Evolutionary conservation across 495 filamentous ascomycete species (phyloP), one percentile per base, ranked within the genome.

Genomic region (Podospora anserina): DNA sequence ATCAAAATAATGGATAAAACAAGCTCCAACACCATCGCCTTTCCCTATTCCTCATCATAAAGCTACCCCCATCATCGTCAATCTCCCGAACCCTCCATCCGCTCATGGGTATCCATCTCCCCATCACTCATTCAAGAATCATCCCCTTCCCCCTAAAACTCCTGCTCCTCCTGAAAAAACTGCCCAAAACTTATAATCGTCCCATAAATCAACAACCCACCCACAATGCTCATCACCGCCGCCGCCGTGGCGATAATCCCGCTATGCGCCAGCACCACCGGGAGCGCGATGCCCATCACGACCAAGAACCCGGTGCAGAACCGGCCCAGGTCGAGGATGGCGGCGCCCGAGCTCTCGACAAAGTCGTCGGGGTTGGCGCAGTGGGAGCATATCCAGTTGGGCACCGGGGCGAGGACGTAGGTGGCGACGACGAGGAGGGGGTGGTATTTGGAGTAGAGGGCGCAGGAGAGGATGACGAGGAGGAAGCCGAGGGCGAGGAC

Each of bases 401-500:
- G 95, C 54, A 99, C 81, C 5, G 95, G 96, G 65, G 95, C 95
- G 74, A 98, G 75, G 68, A 97, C 86, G 82, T 97, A 98, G 68
- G 95, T 98, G 71, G 89, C 96, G 63, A 98, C 95, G 66, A 98
- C 95, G 58, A 97, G 86, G 69, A 99, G 85, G 30, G 95, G 91
- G 74, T 94, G 91, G 87, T 96, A 99, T 77, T 92, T 91, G 68
- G 92, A 84, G 84, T 89, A 98, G 64, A 99, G 90, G 34, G 96
- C 95, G 75, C 93, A 95, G 69, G 93, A 97, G 76, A 99, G 91
- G 81, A 99, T 99, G 58, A 98, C 94, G 69, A 99, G 93, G 75
- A 99, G 92, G 86, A 99, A 99, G 75, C 95, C 95, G 77, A 99
- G 95, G 68, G 96, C 96, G 66, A 99, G 92, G 75, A 99, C 96